Percentiles rank a stretch among this genome's conserved stretches.
Conservation (phyloP, 2,329 filamentous ascomycete species). For the Periconia digitata region DNA sequence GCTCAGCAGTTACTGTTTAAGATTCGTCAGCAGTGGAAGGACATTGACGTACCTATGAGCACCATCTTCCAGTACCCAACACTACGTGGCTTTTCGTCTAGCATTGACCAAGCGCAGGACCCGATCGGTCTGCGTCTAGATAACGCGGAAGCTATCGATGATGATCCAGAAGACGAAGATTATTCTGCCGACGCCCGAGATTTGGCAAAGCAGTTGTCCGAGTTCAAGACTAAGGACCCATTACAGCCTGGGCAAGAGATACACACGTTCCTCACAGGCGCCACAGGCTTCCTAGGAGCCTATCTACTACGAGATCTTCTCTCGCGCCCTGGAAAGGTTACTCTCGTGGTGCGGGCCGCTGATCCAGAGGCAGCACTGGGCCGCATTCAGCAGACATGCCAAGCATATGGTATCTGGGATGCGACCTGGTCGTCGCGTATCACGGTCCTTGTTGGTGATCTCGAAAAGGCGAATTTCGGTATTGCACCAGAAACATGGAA, state of each 20-base stretch:
- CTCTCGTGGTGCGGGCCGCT: slow-evolving; percentile 75
- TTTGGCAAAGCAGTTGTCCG: slow-evolving; percentile 51
- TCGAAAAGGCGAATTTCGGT: slow-evolving; percentile 72
- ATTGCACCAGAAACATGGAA: slow-evolving; percentile 69
- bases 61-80: slow-evolving; percentile 70
- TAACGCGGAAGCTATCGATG: slow-evolving; percentile 41
- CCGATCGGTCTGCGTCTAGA: slow-evolving; percentile 51
- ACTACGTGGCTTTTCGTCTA: slow-evolving; percentile 57
- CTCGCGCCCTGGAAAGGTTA: slow-evolving; percentile 63
- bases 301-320: slow-evolving; percentile 79
- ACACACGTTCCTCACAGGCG: slow-evolving; percentile 82
- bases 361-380: slow-evolving; percentile 61
- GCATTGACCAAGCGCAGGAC: slow-evolving; percentile 54
- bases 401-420: slow-evolving; percentile 79
- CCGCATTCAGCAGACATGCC: slow-evolving; percentile 67
- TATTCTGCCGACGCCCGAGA: slow-evolving; percentile 58
- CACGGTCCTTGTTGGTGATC: slow-evolving; percentile 70
- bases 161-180: slow-evolving; percentile 53
- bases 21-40: slow-evolving; percentile 62
- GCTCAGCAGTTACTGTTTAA: slow-evolving; percentile 79
- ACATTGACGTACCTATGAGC: slow-evolving; percentile 69
- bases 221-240: slow-evolving; percentile 45
- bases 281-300: slow-evolving; percentile 85
- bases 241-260: slow-evolving; percentile 42
- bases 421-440: slow-evolving; percentile 68